Percentiles rank a stretch among this genome's conserved stretches.
phyloP scores from a whole-genome alignment of 1,284 basidiomycete species.

The Apiotrichum domesticum region DNA sequence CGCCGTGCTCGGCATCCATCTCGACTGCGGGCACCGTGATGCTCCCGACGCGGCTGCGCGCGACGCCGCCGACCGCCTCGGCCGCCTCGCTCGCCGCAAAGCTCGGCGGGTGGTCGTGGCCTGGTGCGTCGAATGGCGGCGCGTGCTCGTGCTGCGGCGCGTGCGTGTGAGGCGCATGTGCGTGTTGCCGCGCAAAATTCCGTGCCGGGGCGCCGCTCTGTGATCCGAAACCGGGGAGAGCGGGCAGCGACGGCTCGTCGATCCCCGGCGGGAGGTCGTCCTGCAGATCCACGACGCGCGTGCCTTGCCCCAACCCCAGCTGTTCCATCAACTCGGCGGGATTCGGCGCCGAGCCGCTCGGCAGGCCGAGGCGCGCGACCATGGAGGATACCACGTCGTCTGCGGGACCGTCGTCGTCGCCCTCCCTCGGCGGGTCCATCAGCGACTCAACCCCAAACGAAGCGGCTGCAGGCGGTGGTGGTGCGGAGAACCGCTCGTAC shows the following conservation, averaged over 20 bases:
- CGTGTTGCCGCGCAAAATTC: conserved; percentile 6
- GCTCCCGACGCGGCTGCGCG: conserved; percentile 9
- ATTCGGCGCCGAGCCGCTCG: conserved; percentile 4
- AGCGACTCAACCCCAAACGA: conserved; percentile 36
- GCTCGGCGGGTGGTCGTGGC: conserved; percentile 30
- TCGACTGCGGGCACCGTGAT: neutral
- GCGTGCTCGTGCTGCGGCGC: no score
- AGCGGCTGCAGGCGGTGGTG: conserved; percentile 40
- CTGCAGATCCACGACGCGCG: conserved; percentile 44
- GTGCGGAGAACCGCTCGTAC: conserved; percentile 46
- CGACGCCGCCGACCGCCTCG: conserved; percentile 24
- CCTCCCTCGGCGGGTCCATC: conserved; percentile 45
- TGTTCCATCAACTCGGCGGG: conserved; percentile 40
- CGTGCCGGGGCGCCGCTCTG: neutral
- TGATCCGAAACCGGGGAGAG: conserved; percentile 31
- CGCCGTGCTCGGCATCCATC: conserved; percentile 6
- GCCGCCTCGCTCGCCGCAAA: conserved; percentile 45
- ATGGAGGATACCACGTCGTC: conserved; percentile 29
- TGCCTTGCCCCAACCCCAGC: conserved; percentile 44
- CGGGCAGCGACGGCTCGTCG: conserved; percentile 47
- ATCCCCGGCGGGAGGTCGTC: conserved; percentile 47
- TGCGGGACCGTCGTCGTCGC: conserved; percentile 12
- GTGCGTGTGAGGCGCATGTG: neutral
- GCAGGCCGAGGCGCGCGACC: conserved; percentile 32
- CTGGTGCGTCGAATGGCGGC: neutral